Conservation (phyloP, 2,329 filamentous ascomycete genomes). For the Talaromyces islandicus region DNA sequence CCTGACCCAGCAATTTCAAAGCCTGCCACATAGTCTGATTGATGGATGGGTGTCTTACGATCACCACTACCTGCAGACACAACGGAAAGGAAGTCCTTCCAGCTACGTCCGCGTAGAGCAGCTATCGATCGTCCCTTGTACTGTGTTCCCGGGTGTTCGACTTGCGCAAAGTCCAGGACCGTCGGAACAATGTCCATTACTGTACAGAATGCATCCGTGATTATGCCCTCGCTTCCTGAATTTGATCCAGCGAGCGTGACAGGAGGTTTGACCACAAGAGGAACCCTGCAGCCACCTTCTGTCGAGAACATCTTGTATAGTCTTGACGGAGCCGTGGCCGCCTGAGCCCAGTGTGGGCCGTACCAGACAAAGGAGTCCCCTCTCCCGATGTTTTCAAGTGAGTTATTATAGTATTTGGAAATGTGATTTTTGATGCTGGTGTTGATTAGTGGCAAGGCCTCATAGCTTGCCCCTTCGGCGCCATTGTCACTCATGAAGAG, state of each 20-base stretch:
- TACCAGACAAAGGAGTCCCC: slow-evolving; percentile 46
- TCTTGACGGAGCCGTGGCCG: slow-evolving; percentile 36
- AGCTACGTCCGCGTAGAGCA: slow-evolving; percentile 24
- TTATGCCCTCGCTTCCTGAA: slow-evolving; percentile 13
- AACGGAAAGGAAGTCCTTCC: slow-evolving; percentile 13
- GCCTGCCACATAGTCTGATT: slow-evolving; percentile 20
- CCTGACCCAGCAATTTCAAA: slow-evolving; percentile 31
- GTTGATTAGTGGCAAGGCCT: slow-evolving; percentile 40
- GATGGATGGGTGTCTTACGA: slow-evolving; percentile 23
- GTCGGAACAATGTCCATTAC: slow-evolving; percentile 35
- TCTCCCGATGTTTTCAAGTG: slow-evolving; percentile 42
- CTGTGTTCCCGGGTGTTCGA: slow-evolving; percentile 22
- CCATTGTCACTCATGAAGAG: slow-evolving; percentile 48
- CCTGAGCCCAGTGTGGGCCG: slow-evolving; percentile 45
- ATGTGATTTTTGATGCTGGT: slow-evolving; percentile 37
- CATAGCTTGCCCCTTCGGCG: slow-evolving; percentile 43
- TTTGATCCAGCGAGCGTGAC: slow-evolving; percentile 15
- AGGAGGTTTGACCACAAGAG: slow-evolving; percentile 30
- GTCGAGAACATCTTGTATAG: slow-evolving; percentile 27
- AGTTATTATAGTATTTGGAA: slow-evolving; percentile 43
- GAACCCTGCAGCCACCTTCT: slow-evolving; percentile 32
- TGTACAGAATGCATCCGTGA: slow-evolving; percentile 21
- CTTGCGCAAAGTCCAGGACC: slow-evolving; percentile 28
- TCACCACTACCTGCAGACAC: background rate
- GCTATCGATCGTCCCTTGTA: slow-evolving; percentile 18